Evolutionary conservation across 352 stramenopile genomes (phyloP).

Genomic region (Phytophthora pluvialis): DNA sequence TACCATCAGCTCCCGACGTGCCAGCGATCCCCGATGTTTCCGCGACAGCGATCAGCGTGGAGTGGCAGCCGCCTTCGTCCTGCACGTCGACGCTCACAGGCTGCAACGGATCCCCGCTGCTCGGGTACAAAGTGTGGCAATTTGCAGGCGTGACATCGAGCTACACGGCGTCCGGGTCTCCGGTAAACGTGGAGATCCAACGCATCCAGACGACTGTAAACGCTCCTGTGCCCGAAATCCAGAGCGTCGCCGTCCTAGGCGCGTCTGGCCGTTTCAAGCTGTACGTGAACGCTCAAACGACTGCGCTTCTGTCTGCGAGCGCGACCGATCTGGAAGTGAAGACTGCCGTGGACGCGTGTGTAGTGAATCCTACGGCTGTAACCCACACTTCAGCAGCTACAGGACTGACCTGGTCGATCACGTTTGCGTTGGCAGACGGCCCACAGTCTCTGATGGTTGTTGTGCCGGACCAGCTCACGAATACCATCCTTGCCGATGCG

Average conservation of each 20-base stretch:
- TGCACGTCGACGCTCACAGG: conserved; percentile 80
- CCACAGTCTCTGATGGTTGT: conserved; percentile 61
- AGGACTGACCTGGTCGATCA: conserved; percentile 74
- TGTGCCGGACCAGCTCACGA: conserved; percentile 62
- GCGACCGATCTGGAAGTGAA: conserved; percentile 51
- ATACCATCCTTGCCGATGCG: conserved; percentile 46
- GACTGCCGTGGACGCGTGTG: conserved; percentile 58
- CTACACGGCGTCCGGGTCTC: conserved; percentile 79
- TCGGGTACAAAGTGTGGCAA: conserved; percentile 95
- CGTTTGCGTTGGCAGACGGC: conserved; percentile 59
- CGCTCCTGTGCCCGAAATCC: conserved; percentile 67
- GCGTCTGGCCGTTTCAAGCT: conserved; percentile 75
- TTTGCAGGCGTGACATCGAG: conserved; percentile 83
- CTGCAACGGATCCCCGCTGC: conserved; percentile 79
- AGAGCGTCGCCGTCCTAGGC: conserved; percentile 68
- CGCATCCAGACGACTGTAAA: conserved; percentile 83
- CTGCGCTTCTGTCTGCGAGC: conserved; percentile 51
- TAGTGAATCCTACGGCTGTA: conserved; percentile 61
- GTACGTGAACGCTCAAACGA: conserved; percentile 72
- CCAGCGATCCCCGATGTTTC: conserved; percentile 71
- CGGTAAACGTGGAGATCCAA: conserved; percentile 90
- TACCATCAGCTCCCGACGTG: conserved; percentile 55
- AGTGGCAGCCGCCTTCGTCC: conserved; percentile 64
- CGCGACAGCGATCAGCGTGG: conserved; percentile 65
- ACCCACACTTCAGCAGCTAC: conserved; percentile 43